Conservation (phyloP, 495 filamentous ascomycete species). For the Podospora australis region DNA sequence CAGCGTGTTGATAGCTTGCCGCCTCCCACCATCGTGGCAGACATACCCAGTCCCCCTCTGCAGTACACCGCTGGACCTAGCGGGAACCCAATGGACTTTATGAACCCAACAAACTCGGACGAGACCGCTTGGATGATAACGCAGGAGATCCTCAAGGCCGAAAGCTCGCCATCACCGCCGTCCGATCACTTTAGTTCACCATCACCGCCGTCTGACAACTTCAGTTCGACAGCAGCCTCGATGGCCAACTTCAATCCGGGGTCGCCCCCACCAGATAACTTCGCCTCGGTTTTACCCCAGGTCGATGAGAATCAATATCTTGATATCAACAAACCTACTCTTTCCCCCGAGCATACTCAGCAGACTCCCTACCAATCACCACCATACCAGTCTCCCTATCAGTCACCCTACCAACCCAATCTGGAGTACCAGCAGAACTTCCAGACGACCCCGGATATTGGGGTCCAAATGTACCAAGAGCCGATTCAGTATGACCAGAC, state of each 20-base stretch:
- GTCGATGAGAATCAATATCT: background rate
- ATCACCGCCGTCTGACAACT: conserved; percentile 2
- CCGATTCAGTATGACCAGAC: conserved; percentile 16
- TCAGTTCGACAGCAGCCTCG: conserved; percentile 2
- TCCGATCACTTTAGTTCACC: background rate
- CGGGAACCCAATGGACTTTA: conserved; percentile 38
- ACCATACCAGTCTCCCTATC: conserved; percentile 5
- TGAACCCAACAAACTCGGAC: conserved; percentile 36
- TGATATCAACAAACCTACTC: background rate
- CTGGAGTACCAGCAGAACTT: background rate
- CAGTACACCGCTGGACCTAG: conserved; percentile 19
- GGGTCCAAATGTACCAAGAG: background rate
- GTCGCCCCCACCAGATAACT: too few species aligned
- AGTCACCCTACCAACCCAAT: conserved; percentile 12
- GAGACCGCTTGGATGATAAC: conserved; percentile 32
- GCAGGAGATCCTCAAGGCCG: conserved; percentile 35
- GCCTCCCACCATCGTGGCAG: conserved; percentile 23
- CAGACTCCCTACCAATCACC: background rate
- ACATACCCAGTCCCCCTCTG: conserved; percentile 19
- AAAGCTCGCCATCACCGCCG: conserved; percentile 31
- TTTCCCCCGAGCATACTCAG: conserved; percentile 1
- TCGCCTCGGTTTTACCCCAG: too few species aligned
- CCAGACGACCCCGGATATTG: background rate
- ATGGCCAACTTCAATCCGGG: too few species aligned
- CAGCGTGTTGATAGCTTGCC: conserved; percentile 28